Conservation (phyloP, 202 grass and related monocot species). For the Setaria italica region DNA sequence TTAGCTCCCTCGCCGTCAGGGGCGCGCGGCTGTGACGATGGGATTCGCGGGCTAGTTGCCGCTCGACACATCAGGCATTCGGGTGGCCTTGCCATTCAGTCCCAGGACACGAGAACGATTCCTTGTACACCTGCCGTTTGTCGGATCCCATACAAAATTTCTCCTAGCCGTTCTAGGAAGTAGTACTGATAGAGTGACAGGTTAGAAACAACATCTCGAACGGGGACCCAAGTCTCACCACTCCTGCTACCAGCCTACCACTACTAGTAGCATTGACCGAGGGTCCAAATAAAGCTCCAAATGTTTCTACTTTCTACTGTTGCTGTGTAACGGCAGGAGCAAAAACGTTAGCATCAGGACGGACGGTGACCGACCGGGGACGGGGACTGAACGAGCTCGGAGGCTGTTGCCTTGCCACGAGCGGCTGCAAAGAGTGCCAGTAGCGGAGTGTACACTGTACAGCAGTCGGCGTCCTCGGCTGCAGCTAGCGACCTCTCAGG, state of each 20-base stretch:
- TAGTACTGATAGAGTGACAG: not conserved
- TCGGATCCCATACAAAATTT: not conserved
- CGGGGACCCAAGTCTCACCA: not conserved
- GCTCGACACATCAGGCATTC: not conserved
- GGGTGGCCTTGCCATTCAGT: not conserved
- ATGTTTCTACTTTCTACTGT: no score
- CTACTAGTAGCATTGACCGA: not conserved
- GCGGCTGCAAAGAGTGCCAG: not conserved
- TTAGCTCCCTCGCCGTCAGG: slow-evolving; percentile 15
- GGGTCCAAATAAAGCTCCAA: no score
- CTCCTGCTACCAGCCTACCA: not conserved
- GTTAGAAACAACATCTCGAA: not conserved
- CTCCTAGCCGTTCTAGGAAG: not conserved
- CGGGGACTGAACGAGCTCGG: not conserved
- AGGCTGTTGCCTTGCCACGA: not conserved
- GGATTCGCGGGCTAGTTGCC: not conserved
- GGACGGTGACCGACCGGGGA: not conserved
- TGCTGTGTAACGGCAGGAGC: not conserved
- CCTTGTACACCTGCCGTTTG: not conserved
- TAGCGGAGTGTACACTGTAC: not conserved
- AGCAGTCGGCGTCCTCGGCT: not conserved
- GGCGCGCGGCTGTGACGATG: not conserved
- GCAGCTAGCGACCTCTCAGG: not conserved
- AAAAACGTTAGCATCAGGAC: not conserved
- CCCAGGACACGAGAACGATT: not conserved